Base-by-base conservation (phyloP, 495 filamentous ascomycete species). In the Cudoniella acicularis region DNA sequence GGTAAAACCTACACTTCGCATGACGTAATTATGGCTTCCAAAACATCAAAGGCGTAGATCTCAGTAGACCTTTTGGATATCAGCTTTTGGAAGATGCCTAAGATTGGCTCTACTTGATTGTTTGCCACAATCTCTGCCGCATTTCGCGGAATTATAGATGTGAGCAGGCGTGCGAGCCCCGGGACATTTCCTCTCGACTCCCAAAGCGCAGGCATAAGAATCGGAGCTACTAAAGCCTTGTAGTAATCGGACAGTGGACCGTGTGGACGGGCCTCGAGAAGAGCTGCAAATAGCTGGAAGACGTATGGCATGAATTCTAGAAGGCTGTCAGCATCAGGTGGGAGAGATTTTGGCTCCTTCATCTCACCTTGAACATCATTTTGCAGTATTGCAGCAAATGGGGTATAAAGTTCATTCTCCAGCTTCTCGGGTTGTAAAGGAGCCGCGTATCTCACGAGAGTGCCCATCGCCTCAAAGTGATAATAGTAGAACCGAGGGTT, bases 401-500 rank as follows among this genome's bases (percentile, higher is more conserved):
- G 88, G 20, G 78, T 70, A 71, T 92, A 94, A 16, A 99, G 78
- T 26, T 81, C 79, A 42, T 81, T 78, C 66, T 98, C 89, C 23
- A 99, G 75, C 65, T 88, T 88, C 22, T 82, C 80, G 21, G 85
- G 84, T 59, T 88, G 83, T 22, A 79, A 75, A 36, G 84, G 83
- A 54, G 81, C 89, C 59, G 83, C 83, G 66, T 69, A 91, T 83
- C 87, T 57, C 56, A 98, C 91, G 48, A 99, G 82, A n/a, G 94
- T 92, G n/a, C 94, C 95, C 47, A 98, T 71, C 1, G 88, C 87
- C 72, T 99, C 95, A 57, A 99, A 99, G 69, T 95, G 91, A 72
- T 91, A 99, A 74, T 99, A 97, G 73, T 96, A 96, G 73, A 99
- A 99, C 16, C 92, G 82, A 1, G 95, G 95, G 72, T 99, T 99